Evolutionary conservation across 2,329 filamentous ascomycete genomes (phyloP), one percentile per base, ranked within the genome.

Genomic region (Pyrenochaeta sp.): DNA sequence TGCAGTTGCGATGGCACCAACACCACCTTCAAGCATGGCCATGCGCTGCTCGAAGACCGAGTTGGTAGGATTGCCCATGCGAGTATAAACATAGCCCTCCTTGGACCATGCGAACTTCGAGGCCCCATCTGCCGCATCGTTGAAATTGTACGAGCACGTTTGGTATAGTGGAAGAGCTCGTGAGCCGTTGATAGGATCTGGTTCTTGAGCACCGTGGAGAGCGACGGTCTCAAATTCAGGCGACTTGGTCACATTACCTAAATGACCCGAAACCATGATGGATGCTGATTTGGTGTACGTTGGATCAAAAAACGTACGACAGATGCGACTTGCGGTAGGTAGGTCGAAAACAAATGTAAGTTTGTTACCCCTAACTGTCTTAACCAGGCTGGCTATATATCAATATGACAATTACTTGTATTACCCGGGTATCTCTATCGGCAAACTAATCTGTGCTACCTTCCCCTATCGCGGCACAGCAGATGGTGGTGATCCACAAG

Each of bases 31-130:
- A 1, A 77, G 58, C 68, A 75, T 75, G 11, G 75, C 64, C 72
- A 77, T 62, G 11, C 64, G 55, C 43, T 59, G 75, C 48, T 78
- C 76, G 51, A 78, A 78, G 32, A 78, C 75, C 2, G 68, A 68
- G 37, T 71, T 74, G 5, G 75, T 77, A 32, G 75, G 75, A 49
- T 77, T 77, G 3, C 69, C 72, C 69, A 77, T 74, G 14, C 74
- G 71, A 3, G 73, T 77, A 49, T 77, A 77, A 42, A 76, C 73
- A 51, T 75, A 76, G 39, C 73, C 75, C 3, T 75, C 68, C 48
- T 64, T 73, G 30, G 73, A 75, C 74, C 73, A 61, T 2, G 56
- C 58, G 46, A 61, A 61, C 32, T 59, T 59, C 7, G 36, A 41
- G 4, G 75, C 75, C 15, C 75, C 75, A 58, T 78, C 75, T 49